A percentile compares a stretch with the other conserved stretches of the same genome.
These are phyloP conservation scores for Agaricus sinodeliciosus DNA, from an alignment of 768 basidiomycete genomes.

Conservation along the genomic window DNA sequence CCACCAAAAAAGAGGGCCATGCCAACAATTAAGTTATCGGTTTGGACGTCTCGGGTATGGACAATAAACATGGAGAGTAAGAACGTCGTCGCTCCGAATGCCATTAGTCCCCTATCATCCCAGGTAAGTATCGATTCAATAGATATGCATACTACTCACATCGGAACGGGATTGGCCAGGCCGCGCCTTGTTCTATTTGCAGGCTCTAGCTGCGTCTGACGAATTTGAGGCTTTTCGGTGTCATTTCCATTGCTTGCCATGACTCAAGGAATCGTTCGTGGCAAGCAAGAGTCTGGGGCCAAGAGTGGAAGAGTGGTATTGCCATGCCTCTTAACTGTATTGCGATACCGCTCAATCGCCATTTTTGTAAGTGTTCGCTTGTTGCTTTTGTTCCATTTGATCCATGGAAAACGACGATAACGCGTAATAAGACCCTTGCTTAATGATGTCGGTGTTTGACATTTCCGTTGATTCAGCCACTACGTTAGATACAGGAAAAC, in stretches of 20 bases:
- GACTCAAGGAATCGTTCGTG: no score
- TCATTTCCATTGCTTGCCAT: slow-evolving; percentile 28
- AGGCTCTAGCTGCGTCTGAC: neutral
- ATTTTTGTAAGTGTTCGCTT: no score
- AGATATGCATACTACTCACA: slow-evolving; percentile 25
- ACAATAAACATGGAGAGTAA: slow-evolving; percentile 66
- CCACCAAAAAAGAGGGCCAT: slow-evolving; percentile 75
- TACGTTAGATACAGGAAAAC: no score
- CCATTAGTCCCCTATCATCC: slow-evolving; percentile 24
- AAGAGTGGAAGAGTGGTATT: no score
- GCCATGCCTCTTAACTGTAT: no score
- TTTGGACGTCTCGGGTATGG: slow-evolving; percentile 37
- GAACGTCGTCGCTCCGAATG: slow-evolving; percentile 48
- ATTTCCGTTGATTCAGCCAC: no score
- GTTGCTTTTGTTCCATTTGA: no score
- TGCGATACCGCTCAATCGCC: no score
- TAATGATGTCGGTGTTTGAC: no score
- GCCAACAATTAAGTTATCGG: slow-evolving; percentile 62
- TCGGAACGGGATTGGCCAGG: slow-evolving; percentile 56
- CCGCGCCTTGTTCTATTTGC: slow-evolving; percentile 22
- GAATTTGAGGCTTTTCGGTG: slow-evolving; percentile 18
- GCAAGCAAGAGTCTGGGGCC: no score
- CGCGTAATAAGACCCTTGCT: no score
- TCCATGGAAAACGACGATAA: no score
- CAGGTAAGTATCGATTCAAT: neutral